phyloP scores from a whole-genome alignment of 768 basidiomycete genomes.

The Amylocystis lapponica region DNA sequence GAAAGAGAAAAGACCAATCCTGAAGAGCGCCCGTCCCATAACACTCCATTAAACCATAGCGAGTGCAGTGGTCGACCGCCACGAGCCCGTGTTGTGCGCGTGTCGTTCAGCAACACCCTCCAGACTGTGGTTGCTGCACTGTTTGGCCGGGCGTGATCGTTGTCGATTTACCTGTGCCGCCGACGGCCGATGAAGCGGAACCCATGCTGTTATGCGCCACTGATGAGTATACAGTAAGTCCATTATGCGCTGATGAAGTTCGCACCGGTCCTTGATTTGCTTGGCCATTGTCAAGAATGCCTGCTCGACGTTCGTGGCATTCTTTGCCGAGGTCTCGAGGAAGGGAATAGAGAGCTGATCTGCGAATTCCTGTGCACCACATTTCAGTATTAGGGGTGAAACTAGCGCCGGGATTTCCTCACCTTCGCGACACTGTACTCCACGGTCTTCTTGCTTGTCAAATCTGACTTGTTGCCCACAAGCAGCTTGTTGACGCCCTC shows the following conservation, averaged over 20 bases:
- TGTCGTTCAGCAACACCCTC: constrained; percentile 70
- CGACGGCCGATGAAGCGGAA: constrained; percentile 67
- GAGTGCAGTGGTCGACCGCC: neutral
- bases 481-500: constrained; percentile 98
- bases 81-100: neutral
- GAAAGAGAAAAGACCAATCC: constrained; percentile 17
- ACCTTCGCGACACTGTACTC: constrained; percentile 88
- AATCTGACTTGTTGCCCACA: constrained; percentile 98
- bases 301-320: constrained; percentile 97
- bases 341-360: constrained; percentile 92
- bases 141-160: constrained; percentile 82
- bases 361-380: constrained; percentile 70
- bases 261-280: constrained; percentile 88
- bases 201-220: no score
- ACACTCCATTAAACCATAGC: constrained; percentile 4
- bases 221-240: neutral
- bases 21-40: constrained; percentile 12
- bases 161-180: constrained; percentile 67
- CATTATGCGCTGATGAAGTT: neutral
- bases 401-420: no score
- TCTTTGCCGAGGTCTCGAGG: constrained; percentile 99
- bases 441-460: constrained; percentile 94
- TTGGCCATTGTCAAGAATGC: constrained; percentile 99
- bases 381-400: neutral
- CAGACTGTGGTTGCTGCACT: constrained; percentile 67